These are phyloP conservation scores for Tolypocladium nubicola DNA, from an alignment of 2,329 filamentous ascomycete genomes.

Conservation along the genomic window DNA sequence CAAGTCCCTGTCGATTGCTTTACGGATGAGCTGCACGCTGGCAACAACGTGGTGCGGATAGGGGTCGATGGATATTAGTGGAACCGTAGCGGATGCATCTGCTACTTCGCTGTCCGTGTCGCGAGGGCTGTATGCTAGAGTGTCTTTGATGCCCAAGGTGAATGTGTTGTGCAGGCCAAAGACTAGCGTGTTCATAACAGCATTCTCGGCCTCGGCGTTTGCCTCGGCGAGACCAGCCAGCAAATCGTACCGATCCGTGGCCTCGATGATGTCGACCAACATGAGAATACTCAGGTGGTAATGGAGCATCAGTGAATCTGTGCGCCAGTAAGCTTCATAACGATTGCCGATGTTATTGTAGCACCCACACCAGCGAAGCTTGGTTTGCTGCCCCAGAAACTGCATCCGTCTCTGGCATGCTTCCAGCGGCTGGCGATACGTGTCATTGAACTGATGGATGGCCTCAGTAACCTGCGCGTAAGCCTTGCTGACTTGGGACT, in stretches of 20 bases:
- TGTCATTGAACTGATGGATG: constrained; percentile 15
- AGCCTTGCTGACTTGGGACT: constrained; percentile 15
- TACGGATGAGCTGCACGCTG: constrained; percentile 16
- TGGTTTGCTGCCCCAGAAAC: constrained; percentile 18
- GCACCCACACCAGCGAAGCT: constrained; percentile 20
- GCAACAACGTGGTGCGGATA: constrained; percentile 21
- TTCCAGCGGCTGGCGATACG: constrained; percentile 15
- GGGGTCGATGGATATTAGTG: constrained; percentile 20
- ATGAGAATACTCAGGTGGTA: constrained; percentile 22
- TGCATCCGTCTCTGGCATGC: constrained; percentile 19
- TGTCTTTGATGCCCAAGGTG: constrained; percentile 5
- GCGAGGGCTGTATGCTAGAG: background rate
- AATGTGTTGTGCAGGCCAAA: constrained; percentile 19
- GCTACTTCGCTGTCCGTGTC: background rate
- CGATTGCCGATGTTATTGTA: background rate
- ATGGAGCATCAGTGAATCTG: constrained; percentile 21
- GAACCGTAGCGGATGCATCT: constrained; percentile 9
- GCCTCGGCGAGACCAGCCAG: constrained; percentile 12
- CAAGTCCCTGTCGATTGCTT: constrained; percentile 18
- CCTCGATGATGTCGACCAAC: constrained; percentile 18
- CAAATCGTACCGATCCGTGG: constrained; percentile 15
- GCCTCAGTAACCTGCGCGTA: constrained; percentile 14
- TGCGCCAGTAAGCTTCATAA: background rate
- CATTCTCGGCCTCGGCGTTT: constrained; percentile 16
- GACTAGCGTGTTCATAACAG: constrained; percentile 18